phyloP scores from a whole-genome alignment of 306 rosid genomes.

The Cucurbita maxima region DNA sequence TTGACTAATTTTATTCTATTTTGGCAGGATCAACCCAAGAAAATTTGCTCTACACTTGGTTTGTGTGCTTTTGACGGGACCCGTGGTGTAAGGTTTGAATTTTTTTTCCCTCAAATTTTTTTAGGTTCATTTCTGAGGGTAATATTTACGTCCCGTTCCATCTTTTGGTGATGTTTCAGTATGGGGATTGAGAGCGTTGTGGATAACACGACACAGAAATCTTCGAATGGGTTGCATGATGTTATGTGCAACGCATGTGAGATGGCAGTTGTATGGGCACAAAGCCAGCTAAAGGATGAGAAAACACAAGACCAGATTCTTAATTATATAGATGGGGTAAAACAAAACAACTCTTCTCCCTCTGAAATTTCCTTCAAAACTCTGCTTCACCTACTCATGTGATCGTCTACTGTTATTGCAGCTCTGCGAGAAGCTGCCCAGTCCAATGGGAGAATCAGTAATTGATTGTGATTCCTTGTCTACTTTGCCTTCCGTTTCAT shows the following conservation, averaged over 20 bases:
- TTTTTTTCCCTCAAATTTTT: background rate
- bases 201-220: slow-evolving; percentile 18
- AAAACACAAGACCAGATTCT: slow-evolving; percentile 41
- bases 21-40: slow-evolving; percentile 39
- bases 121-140: background rate
- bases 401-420: slow-evolving; percentile 10
- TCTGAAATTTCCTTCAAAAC: background rate
- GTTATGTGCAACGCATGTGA: slow-evolving; percentile 40
- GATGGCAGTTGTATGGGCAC: slow-evolving; percentile 64
- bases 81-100: slow-evolving; percentile 36
- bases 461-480: slow-evolving; percentile 44
- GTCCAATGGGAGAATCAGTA: slow-evolving; percentile 64
- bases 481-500: slow-evolving; percentile 40
- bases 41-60: slow-evolving; percentile 54
- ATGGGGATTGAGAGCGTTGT: slow-evolving; percentile 29
- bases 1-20: background rate
- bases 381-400: background rate
- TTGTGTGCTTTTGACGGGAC: slow-evolving; percentile 47
- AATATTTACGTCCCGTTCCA: background rate
- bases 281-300: slow-evolving; percentile 41
- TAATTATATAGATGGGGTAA: slow-evolving; percentile 42
- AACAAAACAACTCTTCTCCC: background rate
- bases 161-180: background rate
- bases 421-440: slow-evolving; percentile 56
- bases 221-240: slow-evolving; percentile 16